phyloP scores from a whole-genome alignment of 2,329 filamentous ascomycete species.

The Cercospora beticola region DNA sequence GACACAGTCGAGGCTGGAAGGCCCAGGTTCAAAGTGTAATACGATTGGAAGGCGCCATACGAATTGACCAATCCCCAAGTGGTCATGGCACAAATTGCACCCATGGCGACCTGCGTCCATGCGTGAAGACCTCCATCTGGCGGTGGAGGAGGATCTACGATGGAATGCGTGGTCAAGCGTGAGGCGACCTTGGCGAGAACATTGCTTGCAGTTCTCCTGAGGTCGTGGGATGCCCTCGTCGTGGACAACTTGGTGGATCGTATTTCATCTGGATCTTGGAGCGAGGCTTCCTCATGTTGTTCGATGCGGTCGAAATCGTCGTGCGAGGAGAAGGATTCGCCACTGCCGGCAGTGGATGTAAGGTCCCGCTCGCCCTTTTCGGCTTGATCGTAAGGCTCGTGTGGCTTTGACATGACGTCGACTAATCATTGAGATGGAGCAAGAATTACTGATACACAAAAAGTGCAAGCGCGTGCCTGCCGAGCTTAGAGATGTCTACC shows the following conservation, averaged over 20 bases:
- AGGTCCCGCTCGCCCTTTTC: background rate
- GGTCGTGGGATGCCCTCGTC: constrained; percentile 23
- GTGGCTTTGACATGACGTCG: background rate
- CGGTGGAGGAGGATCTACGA: constrained; percentile 40
- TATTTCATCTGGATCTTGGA: constrained; percentile 22
- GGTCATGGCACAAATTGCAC: constrained; percentile 37
- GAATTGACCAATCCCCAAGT: constrained; percentile 38
- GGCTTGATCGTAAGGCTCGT: background rate
- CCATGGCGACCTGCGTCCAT: constrained; percentile 39
- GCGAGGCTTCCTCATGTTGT: constrained; percentile 16
- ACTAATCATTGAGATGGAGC: background rate
- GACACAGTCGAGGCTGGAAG: constrained; percentile 47
- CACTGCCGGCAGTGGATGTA: constrained; percentile 12
- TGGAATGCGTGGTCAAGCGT: constrained; percentile 38
- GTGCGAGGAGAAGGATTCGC: constrained; percentile 21
- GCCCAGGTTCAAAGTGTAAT: constrained; percentile 43
- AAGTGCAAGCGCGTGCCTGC: background rate
- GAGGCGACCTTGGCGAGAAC: constrained; percentile 38
- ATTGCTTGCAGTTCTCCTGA: constrained; percentile 33
- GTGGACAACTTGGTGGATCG: constrained; percentile 7
- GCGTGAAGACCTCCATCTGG: constrained; percentile 46
- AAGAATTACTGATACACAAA: background rate
- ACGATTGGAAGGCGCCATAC: constrained; percentile 46
- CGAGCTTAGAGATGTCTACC: background rate
- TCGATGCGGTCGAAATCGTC: constrained; percentile 28